A percentile compares a stretch with the other conserved stretches of the same genome.
phyloP scores from a whole-genome alignment of 129 eudicot species.

The Saussurea involucrata region DNA sequence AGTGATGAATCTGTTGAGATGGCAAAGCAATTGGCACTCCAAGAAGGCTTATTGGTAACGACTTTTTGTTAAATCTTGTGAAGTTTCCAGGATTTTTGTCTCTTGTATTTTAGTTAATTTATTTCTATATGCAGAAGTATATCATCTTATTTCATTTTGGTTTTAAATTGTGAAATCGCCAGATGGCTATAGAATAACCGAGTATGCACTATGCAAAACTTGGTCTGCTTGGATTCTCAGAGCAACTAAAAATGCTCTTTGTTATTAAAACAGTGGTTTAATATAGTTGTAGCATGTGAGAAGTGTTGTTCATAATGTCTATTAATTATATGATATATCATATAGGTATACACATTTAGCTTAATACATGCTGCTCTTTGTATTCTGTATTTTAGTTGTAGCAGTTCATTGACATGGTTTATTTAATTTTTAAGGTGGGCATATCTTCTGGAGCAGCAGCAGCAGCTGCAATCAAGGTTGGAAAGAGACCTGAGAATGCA shows the following conservation, averaged over 20 bases:
- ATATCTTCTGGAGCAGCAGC: constrained; percentile 99
- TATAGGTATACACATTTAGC: too few species aligned
- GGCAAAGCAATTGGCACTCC: constrained; percentile 89
- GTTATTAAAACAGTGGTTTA: neutral
- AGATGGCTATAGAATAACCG: neutral
- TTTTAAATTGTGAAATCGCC: neutral
- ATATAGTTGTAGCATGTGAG: neutral
- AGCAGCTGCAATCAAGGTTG: constrained; percentile 88
- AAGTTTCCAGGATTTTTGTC: neutral
- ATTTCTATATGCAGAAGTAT: neutral
- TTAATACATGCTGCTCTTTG: neutral
- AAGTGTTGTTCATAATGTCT: neutral
- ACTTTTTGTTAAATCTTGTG: neutral
- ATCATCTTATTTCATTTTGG: neutral
- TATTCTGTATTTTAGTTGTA: too few species aligned
- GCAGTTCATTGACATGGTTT: neutral
- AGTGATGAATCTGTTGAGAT: constrained; percentile 95
- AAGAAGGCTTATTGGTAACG: constrained; percentile 94
- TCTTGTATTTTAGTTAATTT: neutral
- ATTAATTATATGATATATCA: neutral
- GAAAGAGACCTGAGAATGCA: constrained; percentile 93
- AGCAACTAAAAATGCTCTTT: neutral
- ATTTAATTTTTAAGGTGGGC: constrained; percentile 59
- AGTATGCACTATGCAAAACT: neutral
- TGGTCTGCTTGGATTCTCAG: neutral